A percentile compares a stretch with the other conserved stretches of the same genome.
Conservation (phyloP, 2,329 filamentous ascomycete genomes). For the Byssoonygena ceratinophila region DNA sequence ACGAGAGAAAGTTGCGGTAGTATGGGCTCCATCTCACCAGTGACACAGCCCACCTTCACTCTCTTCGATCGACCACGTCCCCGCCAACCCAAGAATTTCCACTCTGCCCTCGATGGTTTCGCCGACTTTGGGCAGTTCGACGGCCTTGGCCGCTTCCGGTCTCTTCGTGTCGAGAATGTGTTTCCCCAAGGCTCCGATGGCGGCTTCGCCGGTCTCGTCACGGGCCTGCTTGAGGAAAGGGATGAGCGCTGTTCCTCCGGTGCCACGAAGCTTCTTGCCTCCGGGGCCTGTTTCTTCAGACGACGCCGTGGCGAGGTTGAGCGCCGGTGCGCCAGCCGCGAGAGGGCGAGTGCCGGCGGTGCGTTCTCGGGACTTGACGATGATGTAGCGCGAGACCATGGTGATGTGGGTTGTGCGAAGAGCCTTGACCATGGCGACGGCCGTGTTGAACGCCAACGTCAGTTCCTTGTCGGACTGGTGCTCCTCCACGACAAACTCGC, state of each 20-base stretch:
- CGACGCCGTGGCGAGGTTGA: constrained; percentile 15
- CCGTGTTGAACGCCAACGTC: constrained; percentile 77
- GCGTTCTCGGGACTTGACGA: constrained; percentile 71
- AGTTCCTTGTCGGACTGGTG: constrained; percentile 54
- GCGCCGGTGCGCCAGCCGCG: constrained; percentile 40
- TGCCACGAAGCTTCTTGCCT: constrained; percentile 63
- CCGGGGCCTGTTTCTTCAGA: constrained; percentile 34
- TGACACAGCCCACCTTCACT: constrained; percentile 54
- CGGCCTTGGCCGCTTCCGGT: constrained; percentile 29
- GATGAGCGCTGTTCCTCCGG: constrained; percentile 85
- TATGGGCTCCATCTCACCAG: constrained; percentile 32
- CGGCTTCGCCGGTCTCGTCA: constrained; percentile 89
- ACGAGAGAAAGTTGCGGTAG: not conserved
- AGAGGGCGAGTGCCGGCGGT: constrained; percentile 44
- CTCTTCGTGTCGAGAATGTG: constrained; percentile 46
- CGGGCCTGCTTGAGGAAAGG: constrained; percentile 93
- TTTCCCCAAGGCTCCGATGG: constrained; percentile 58
- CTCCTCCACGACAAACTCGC: constrained; percentile 63
- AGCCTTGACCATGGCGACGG: constrained; percentile 63
- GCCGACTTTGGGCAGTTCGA: constrained; percentile 42
- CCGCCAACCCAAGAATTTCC: constrained; percentile 61
- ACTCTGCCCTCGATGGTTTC: constrained; percentile 46
- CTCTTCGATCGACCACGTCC: constrained; percentile 81
- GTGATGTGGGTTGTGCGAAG: constrained; percentile 92
- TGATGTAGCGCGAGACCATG: constrained; percentile 91